phyloP scores from a whole-genome alignment of 805 yeast genomes.

The Metschnikowia cerradonensis region DNA sequence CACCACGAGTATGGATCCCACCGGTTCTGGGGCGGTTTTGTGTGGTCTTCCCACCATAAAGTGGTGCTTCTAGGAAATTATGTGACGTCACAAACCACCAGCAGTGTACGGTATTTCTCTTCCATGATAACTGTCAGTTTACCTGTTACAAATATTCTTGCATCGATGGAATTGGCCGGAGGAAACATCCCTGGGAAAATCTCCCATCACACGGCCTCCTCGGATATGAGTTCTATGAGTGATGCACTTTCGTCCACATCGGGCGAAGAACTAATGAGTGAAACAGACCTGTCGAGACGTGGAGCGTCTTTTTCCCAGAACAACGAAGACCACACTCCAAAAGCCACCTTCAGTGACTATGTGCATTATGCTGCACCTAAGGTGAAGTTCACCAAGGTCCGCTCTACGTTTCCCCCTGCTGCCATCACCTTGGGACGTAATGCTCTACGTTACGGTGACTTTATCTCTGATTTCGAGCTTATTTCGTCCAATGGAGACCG shows the following conservation, averaged over 20 bases:
- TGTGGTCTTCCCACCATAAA: slow-evolving; percentile 77
- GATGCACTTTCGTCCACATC: slow-evolving; percentile 12
- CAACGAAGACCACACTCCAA: slow-evolving; percentile 6
- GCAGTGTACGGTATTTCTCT: slow-evolving; percentile 47
- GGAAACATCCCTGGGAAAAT: slow-evolving; percentile 1
- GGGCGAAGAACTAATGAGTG: slow-evolving; percentile 11
- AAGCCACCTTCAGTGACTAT: slow-evolving; percentile 58
- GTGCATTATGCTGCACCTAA: slow-evolving; percentile 75
- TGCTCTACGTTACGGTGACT: slow-evolving; percentile 60
- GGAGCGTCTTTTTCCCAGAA: slow-evolving; percentile 7
- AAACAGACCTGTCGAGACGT: slow-evolving; percentile 16
- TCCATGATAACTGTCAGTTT: slow-evolving; percentile 48
- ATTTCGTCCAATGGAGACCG: slow-evolving; percentile 66
- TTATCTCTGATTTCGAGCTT: slow-evolving; percentile 68
- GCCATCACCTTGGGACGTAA: slow-evolving; percentile 76
- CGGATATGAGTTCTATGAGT: slow-evolving; percentile 11
- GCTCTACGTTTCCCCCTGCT: slow-evolving; percentile 70
- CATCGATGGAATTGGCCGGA: slow-evolving; percentile 40
- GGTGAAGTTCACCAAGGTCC: slow-evolving; percentile 57
- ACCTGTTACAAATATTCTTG: slow-evolving; percentile 50
- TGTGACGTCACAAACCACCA: slow-evolving; percentile 42
- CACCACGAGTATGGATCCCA: slow-evolving; percentile 52
- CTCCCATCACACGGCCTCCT: slow-evolving; percentile 12
- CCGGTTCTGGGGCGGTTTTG: slow-evolving; percentile 62
- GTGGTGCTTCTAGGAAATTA: slow-evolving; percentile 56